Evolutionary conservation across 495 filamentous ascomycete species (phyloP), one percentile per base, ranked within the genome.

Genomic region (Penicillium lividum): DNA sequence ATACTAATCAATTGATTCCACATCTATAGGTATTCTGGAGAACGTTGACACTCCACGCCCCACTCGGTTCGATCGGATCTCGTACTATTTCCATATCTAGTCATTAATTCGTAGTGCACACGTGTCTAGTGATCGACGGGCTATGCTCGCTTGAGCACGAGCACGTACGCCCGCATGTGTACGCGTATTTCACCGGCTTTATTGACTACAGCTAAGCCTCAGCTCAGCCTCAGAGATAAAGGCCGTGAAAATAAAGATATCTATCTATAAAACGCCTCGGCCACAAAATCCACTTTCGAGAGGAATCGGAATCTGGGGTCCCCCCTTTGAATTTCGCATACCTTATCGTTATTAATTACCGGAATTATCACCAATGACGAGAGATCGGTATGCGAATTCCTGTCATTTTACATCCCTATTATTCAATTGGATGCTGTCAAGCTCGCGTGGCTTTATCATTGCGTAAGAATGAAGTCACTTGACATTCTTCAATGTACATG

Each of bases 31-130:
- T 15, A 29, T 13, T 18, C 46, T n/a, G 46, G 46, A 33, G 28
- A 33, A 29, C 46, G 46, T 49, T 49, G 28, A n/a, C 25, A 16
- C 46, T 49, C 46, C 46, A 49, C 46, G 28, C 46, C 46, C 46
- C 46, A 49, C 46, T 33, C 18, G 22, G 44, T 46, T 46, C 46
- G 46, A 49, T 49, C 46, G 28, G 45, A 49, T 49, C 46, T 49
- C 46, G 46, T 49, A 49, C 46, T 33, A 31, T 49, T 40, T 40
- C 8, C 25, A n/a, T 27, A 13, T 28, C 46, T 47, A 47, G 27
- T 47, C 11, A 29, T 45, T n/a, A 18, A 28, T 47, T 27, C 44
- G 28, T 49, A 11, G 25, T 49, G 46, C 46, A 49, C 46, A 49
- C 46, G 46, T 49, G 46, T 49, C 27, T 28, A 15, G 8, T 31